These are phyloP conservation scores for Bipolaris victoriae DNA, from an alignment of 2,329 filamentous ascomycete species.

Conservation along the genomic window DNA sequence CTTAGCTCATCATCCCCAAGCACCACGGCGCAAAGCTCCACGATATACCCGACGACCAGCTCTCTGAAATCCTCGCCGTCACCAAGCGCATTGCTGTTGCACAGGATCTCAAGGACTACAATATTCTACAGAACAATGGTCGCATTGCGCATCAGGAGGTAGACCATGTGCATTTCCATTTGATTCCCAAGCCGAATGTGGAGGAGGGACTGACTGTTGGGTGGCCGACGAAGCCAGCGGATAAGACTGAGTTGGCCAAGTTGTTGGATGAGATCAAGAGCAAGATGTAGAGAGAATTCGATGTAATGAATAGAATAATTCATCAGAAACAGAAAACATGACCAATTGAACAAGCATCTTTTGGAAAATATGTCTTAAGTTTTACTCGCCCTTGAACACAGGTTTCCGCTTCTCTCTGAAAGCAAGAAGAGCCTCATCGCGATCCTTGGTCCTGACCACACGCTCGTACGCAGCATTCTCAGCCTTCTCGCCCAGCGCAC, in stretches of 20 bases:
- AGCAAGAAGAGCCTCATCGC: constrained; percentile 83
- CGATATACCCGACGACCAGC: constrained; percentile 89
- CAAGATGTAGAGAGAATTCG: constrained; percentile 68
- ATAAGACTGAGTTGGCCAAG: constrained; percentile 84
- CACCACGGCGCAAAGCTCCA: constrained; percentile 88
- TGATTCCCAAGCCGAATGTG: constrained; percentile 94
- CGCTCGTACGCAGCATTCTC: constrained; percentile 87
- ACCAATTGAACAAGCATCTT: not conserved
- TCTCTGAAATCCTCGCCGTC: constrained; percentile 81
- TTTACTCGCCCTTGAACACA: constrained; percentile 63
- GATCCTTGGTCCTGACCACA: constrained; percentile 83
- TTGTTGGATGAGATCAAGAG: constrained; percentile 83
- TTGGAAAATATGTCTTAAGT: not conserved
- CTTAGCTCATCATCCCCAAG: constrained; percentile 93
- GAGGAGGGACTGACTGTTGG: constrained; percentile 76
- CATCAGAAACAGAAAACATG: constrained; percentile 30
- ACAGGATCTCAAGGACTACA: constrained; percentile 80
- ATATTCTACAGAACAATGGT: constrained; percentile 96
- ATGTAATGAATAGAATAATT: not conserved
- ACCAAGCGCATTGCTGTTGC: constrained; percentile 86
- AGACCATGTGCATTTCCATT: constrained; percentile 94
- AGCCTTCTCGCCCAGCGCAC: constrained; percentile 68
- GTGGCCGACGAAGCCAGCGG: constrained; percentile 77
- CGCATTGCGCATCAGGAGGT: constrained; percentile 89
- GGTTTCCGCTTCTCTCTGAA: constrained; percentile 80